These are phyloP conservation scores for Phytophthora hibernalis DNA, from an alignment of 352 stramenopile genomes.

Conservation along the genomic window DNA sequence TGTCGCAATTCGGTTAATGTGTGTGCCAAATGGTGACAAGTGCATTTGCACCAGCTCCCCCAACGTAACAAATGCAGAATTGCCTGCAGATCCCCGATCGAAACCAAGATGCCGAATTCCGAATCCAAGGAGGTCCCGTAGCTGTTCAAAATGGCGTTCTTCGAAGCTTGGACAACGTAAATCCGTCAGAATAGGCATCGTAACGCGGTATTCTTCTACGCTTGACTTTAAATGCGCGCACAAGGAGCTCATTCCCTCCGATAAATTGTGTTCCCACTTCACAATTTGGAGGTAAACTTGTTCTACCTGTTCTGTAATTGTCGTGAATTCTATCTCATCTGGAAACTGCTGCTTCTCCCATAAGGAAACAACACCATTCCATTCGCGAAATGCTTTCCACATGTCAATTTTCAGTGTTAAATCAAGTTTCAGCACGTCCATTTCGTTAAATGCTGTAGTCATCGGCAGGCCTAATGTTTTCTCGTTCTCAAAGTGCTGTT, in stretches of 20 bases:
- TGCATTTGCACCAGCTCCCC: conserved; percentile 85
- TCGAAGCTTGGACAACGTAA: conserved; percentile 67
- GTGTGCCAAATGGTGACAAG: conserved; percentile 68
- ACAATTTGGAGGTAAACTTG: conserved; percentile 61
- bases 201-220: conserved; percentile 85
- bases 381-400: conserved; percentile 81
- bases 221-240: conserved; percentile 71
- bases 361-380: conserved; percentile 49
- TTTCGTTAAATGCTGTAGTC: conserved; percentile 80
- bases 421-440: conserved; percentile 77
- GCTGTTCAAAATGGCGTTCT: conserved; percentile 63
- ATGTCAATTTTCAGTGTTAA: conserved; percentile 82
- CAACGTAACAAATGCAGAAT: conserved; percentile 64
- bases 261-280: conserved; percentile 60
- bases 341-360: conserved; percentile 69
- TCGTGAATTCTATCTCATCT: conserved; percentile 67
- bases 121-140: conserved; percentile 81
- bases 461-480: conserved; percentile 63
- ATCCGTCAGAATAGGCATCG: conserved; percentile 80
- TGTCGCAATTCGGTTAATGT: conserved; percentile 87
- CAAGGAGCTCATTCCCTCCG: conserved; percentile 51
- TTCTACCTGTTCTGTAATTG: conserved; percentile 74
- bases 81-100: conserved; percentile 1
- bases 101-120: conserved; percentile 52
- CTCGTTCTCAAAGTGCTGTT: conserved; percentile 61